A percentile compares a stretch with the other conserved stretches of the same genome.
These are phyloP conservation scores for Quercus alba DNA, from an alignment of 306 rosid species.

Conservation along the genomic window DNA sequence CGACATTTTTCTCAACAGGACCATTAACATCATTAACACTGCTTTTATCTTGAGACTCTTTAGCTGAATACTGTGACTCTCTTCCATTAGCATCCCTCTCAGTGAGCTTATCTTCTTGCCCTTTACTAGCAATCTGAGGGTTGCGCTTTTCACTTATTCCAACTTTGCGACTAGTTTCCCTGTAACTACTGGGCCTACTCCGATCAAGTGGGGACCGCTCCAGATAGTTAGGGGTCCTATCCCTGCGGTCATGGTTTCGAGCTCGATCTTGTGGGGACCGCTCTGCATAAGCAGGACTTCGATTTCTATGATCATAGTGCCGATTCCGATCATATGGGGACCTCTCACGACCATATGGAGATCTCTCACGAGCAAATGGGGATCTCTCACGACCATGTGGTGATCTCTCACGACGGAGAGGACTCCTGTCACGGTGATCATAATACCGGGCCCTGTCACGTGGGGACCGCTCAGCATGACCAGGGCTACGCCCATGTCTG, in stretches of 20 bases:
- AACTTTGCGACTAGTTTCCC: slow-evolving; percentile 52
- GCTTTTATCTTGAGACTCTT: slow-evolving; percentile 61
- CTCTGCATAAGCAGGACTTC: slow-evolving; percentile 53
- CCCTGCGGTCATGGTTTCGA: slow-evolving; percentile 52
- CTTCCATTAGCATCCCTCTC: slow-evolving; percentile 50
- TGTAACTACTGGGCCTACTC: slow-evolving; percentile 32
- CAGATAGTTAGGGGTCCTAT: slow-evolving; percentile 52
- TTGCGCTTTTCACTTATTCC: slow-evolving; percentile 49
- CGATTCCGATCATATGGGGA: slow-evolving; percentile 68
- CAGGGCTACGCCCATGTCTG: slow-evolving; percentile 87
- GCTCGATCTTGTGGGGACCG: slow-evolving; percentile 66
- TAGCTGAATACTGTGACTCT: slow-evolving; percentile 34
- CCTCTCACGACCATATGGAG: slow-evolving; percentile 57
- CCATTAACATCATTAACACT: slow-evolving; percentile 29
- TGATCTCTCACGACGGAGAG: slow-evolving; percentile 43
- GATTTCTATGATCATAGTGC: slow-evolving; percentile 62
- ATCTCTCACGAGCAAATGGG: slow-evolving; percentile 58
- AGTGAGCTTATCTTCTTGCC: slow-evolving; percentile 53
- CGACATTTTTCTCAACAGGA: slow-evolving; percentile 40
- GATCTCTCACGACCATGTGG: slow-evolving; percentile 60
- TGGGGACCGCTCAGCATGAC: slow-evolving; percentile 83
- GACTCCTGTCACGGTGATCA: slow-evolving; percentile 72
- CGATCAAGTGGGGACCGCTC: slow-evolving; percentile 66
- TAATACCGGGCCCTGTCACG: slow-evolving; percentile 62
- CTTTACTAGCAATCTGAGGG: slow-evolving; percentile 43